Evolutionary conservation across 2,329 filamentous ascomycete species (phyloP).

Genomic region (Botryotinia calthae): DNA sequence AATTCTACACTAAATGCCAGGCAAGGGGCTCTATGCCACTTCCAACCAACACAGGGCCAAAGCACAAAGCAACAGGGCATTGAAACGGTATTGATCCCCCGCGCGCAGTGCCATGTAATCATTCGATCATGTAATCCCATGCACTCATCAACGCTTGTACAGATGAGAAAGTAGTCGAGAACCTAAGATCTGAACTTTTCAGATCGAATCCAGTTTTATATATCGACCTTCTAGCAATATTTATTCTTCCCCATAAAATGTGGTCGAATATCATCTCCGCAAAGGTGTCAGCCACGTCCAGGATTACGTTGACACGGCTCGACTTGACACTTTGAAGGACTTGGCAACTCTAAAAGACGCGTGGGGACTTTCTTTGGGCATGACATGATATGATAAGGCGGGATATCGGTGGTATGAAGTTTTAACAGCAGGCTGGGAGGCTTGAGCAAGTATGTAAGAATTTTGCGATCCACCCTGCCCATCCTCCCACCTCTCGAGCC

Average conservation of each 20-base stretch:
- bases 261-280: too few species aligned
- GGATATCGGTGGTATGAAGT: not conserved
- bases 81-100: not conserved
- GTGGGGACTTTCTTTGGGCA: not conserved
- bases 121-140: not conserved
- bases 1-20: not conserved
- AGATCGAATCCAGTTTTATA: not conserved
- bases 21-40: not conserved
- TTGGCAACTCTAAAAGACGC: not conserved
- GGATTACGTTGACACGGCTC: not conserved
- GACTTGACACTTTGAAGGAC: not conserved
- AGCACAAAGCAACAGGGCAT: not conserved
- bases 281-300: not conserved
- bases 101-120: not conserved
- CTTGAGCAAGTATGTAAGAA: not conserved
- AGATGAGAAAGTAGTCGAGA: not conserved
- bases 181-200: not conserved
- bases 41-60: not conserved
- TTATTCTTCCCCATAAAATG: not conserved
- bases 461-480: not conserved
- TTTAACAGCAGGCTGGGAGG: not conserved
- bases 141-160: not conserved
- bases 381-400: not conserved
- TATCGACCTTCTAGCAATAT: not conserved
- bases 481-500: not conserved